phyloP scores from a whole-genome alignment of 805 yeast genomes.

The Wickerhamiella parazyma region DNA sequence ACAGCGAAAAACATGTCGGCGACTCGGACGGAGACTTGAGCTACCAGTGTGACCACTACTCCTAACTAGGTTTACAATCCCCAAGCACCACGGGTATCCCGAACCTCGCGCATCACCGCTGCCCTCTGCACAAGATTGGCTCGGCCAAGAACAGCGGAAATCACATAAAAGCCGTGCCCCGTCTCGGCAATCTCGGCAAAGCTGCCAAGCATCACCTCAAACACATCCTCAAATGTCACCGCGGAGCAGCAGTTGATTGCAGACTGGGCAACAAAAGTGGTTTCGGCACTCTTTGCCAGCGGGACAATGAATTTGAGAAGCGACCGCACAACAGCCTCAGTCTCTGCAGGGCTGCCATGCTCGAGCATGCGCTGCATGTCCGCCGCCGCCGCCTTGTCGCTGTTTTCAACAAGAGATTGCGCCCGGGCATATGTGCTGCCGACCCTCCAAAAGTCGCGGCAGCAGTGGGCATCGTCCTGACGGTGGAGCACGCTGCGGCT shows the following conservation, averaged over 20 bases:
- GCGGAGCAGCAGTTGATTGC: not conserved
- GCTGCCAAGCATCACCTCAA: not conserved
- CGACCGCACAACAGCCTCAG: not conserved
- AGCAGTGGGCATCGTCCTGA: not conserved
- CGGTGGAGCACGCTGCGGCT: not conserved
- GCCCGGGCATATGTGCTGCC: constrained; percentile 6
- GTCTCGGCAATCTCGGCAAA: not conserved
- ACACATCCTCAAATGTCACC: not conserved
- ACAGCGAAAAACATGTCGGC: not conserved
- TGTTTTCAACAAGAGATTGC: not conserved
- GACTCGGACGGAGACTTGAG: not conserved
- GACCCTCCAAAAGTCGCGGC: not conserved
- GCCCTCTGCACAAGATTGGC: not conserved
- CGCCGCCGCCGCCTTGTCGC: constrained; percentile 32
- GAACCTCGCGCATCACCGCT: not conserved
- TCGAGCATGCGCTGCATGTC: constrained; percentile 74
- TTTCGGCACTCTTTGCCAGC: not conserved
- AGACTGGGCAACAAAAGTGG: constrained; percentile 6
- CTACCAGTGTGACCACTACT: not conserved
- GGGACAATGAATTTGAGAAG: not conserved
- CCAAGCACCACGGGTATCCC: too few species aligned
- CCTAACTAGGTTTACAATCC: not conserved
- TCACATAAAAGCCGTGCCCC: not conserved
- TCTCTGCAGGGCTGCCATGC: constrained; percentile 32
- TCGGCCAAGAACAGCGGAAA: not conserved